These are phyloP conservation scores for Lentinula guzmanii DNA, from an alignment of 768 basidiomycete genomes.

Conservation along the genomic window DNA sequence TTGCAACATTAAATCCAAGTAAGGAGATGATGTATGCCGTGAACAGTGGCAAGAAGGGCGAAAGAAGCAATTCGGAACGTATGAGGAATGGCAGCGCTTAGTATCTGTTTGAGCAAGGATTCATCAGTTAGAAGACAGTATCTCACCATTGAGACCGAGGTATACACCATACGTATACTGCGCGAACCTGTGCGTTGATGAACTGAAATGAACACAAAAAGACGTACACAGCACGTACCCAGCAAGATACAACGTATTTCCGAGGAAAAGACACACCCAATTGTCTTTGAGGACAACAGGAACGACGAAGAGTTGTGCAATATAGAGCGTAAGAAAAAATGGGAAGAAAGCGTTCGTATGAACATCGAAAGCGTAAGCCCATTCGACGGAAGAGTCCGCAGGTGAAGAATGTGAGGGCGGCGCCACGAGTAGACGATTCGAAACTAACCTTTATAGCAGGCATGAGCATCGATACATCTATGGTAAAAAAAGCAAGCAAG, in stretches of 20 bases:
- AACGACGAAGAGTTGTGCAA: conserved; percentile 82
- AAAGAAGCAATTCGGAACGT: conserved; percentile 84
- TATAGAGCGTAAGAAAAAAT: conserved; percentile 82
- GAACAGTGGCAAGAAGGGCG: conserved; percentile 84
- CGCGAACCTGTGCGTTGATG: conserved; percentile 47
- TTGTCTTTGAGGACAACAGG: conserved; percentile 78
- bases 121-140: conserved; percentile 2
- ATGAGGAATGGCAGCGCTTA: conserved; percentile 91
- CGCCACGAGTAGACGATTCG: conserved; percentile 66
- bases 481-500: not conserved
- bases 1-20: conserved; percentile 87
- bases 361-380: conserved; percentile 95
- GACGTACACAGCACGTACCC: conserved; percentile 47
- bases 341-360: conserved; percentile 98
- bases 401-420: conserved; percentile 69
- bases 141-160: conserved; percentile 73
- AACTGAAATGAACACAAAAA: not conserved
- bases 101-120: conserved; percentile 10
- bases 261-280: conserved; percentile 93
- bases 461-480: not conserved
- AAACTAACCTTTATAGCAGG: conserved; percentile 44
- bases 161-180: conserved; percentile 93
- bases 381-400: conserved; percentile 73
- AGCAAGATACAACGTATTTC: conserved; percentile 86
- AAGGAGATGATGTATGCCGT: conserved; percentile 81